Evolutionary conservation across 2,329 filamentous ascomycete genomes (phyloP).

Genomic region (Alternaria hordeiaustralica): DNA sequence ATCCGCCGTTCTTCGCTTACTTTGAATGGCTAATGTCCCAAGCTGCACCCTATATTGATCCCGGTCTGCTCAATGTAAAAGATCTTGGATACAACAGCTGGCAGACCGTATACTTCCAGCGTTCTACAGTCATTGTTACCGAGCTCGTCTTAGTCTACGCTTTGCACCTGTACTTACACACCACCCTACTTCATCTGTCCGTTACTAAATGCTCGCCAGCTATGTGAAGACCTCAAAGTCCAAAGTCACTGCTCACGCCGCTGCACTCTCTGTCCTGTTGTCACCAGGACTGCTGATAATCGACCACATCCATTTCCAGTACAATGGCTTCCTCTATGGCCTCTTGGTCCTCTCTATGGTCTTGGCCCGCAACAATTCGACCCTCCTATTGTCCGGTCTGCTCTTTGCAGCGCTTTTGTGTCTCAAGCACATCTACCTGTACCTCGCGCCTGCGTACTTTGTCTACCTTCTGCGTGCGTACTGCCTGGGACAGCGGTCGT

Average conservation of each 20-base stretch:
- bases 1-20: slow-evolving; percentile 96
- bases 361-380: slow-evolving; percentile 75
- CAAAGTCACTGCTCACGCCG: slow-evolving; percentile 82
- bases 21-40: slow-evolving; percentile 95
- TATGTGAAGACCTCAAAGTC: slow-evolving; percentile 77
- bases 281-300: slow-evolving; percentile 95
- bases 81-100: slow-evolving; percentile 88
- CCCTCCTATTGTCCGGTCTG: slow-evolving; percentile 78
- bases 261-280: slow-evolving; percentile 85
- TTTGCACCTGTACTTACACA: slow-evolving; percentile 68
- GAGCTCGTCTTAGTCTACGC: slow-evolving; percentile 86
- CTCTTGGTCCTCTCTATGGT: slow-evolving; percentile 86
- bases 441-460: slow-evolving; percentile 94
- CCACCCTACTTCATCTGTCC: not conserved
- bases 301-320: slow-evolving; percentile 98
- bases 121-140: slow-evolving; percentile 82
- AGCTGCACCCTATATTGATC: slow-evolving; percentile 76
- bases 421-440: slow-evolving; percentile 98
- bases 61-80: slow-evolving; percentile 79
- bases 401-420: slow-evolving; percentile 86
- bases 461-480: slow-evolving; percentile 89
- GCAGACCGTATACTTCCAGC: slow-evolving; percentile 93
- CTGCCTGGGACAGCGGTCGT: slow-evolving; percentile 78
- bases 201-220: slow-evolving; percentile 52
- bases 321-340: slow-evolving; percentile 97